phyloP scores from a whole-genome alignment of 257 asterid species.

The Sherardia arvensis region DNA sequence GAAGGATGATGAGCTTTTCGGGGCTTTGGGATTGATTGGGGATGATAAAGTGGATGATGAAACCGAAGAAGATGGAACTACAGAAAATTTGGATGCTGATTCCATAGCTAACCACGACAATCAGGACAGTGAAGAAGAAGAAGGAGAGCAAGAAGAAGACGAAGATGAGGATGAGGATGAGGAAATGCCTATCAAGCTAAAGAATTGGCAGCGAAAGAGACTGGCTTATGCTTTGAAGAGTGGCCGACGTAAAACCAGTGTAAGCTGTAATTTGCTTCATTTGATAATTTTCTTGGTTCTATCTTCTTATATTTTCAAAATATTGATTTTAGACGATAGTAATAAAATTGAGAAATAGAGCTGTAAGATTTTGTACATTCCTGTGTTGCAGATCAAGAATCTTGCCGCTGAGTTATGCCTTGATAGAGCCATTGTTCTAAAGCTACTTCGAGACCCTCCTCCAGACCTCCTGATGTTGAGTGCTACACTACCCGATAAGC shows the following conservation, averaged over 20 bases:
- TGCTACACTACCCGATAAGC: conserved; percentile 78
- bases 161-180: conserved; percentile 23
- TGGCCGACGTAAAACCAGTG: conserved; percentile 89
- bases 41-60: conserved; percentile 21
- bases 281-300: neutral
- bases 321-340: neutral
- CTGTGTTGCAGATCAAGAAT: conserved; percentile 62
- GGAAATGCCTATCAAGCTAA: conserved; percentile 43
- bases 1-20: conserved; percentile 65
- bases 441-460: conserved; percentile 85
- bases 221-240: conserved; percentile 75
- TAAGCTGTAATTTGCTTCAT: conserved; percentile 25
- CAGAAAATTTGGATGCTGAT: conserved; percentile 17
- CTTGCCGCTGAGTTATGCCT: conserved; percentile 87
- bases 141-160: neutral
- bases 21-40: conserved; percentile 32
- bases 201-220: conserved; percentile 78
- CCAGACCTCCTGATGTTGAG: conserved; percentile 72
- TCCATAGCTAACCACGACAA: conserved; percentile 13
- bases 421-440: conserved; percentile 72
- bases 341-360: neutral
- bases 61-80: conserved; percentile 26
- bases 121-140: conserved; percentile 27
- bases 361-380: conserved; percentile 11
- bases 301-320: neutral